A percentile compares a stretch with the other conserved stretches of the same genome.
Evolutionary conservation across 2,329 filamentous ascomycete genomes (phyloP).

Genomic region (Pseudocercospora fijiensis): DNA sequence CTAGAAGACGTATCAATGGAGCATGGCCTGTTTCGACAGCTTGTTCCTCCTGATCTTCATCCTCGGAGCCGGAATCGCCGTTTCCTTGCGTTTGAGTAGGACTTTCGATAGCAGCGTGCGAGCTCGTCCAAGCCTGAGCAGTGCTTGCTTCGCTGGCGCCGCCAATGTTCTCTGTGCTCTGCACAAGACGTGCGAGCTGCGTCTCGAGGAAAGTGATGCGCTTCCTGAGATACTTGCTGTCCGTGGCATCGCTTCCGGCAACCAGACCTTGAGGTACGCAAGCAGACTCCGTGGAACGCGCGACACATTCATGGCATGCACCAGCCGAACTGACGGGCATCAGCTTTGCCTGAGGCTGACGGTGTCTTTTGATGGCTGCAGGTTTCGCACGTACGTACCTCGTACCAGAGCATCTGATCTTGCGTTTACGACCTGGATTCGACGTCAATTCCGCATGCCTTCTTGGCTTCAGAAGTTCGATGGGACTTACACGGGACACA

Average conservation of each 20-base stretch:
- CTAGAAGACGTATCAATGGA: conserved; percentile 7
- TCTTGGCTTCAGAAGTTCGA: not conserved
- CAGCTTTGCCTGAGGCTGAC: not conserved
- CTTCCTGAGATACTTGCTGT: conserved; percentile 4
- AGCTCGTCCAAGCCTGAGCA: not conserved
- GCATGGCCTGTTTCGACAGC: not conserved
- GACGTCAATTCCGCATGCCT: not conserved
- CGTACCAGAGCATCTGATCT: conserved; percentile 17
- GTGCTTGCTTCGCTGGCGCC: not conserved
- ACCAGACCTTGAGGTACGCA: conserved; percentile 18
- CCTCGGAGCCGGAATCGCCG: not conserved
- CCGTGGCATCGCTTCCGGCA: not conserved
- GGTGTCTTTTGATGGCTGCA: not conserved
- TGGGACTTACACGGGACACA: conserved; percentile 18
- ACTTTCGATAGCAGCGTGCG: not conserved
- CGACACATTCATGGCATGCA: conserved; percentile 17
- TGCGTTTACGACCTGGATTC: conserved; percentile 13
- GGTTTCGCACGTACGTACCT: not conserved
- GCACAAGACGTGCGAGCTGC: not conserved
- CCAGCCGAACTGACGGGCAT: not conserved
- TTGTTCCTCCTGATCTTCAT: conserved; percentile 6
- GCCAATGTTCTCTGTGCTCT: not conserved
- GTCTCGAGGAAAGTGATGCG: conserved; percentile 12
- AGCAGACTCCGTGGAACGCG: conserved; percentile 9
- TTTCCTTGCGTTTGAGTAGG: not conserved